These are phyloP conservation scores for Candida khao-thaluensis DNA, from an alignment of 805 yeast species.

Conservation along the genomic window DNA sequence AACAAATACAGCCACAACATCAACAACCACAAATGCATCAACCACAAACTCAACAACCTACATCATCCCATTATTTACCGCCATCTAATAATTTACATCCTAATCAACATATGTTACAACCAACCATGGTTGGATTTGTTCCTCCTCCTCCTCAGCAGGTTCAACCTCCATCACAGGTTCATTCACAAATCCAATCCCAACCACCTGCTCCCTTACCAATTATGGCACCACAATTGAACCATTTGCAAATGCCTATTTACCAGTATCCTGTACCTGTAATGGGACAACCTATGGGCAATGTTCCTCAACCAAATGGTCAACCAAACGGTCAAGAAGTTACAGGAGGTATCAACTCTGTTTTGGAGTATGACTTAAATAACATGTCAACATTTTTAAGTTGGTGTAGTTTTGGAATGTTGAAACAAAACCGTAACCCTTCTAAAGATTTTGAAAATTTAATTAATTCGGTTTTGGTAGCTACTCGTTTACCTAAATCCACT, in stretches of 20 bases:
- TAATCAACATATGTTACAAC: conserved; percentile 12
- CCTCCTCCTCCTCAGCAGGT: conserved; percentile 15
- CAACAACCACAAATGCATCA: conserved; percentile 1
- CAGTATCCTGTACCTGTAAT: conserved; percentile 8
- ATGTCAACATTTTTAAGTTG: conserved; percentile 83
- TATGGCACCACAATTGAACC: conserved; percentile 10
- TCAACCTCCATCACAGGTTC: conserved; percentile 13
- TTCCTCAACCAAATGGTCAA: conserved; percentile 8
- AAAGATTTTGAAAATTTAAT: conserved; percentile 57
- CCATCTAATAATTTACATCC: conserved; percentile 9
- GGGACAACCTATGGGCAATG: background rate
- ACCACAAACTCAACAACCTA: conserved; percentile 11
- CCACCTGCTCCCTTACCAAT: conserved; percentile 3
- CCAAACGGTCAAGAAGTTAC: conserved; percentile 20
- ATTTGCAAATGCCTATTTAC: conserved; percentile 7
- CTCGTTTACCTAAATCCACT: conserved; percentile 83
- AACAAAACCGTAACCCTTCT: conserved; percentile 46
- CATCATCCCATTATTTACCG: conserved; percentile 18
- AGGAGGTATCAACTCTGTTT: conserved; percentile 76
- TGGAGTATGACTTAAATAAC: conserved; percentile 74
- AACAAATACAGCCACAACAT: no score
- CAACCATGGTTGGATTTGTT: conserved; percentile 17
- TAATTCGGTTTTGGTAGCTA: conserved; percentile 73
- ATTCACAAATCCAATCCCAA: background rate
- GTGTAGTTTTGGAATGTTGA: conserved; percentile 67